Evolutionary conservation across 805 yeast genomes (phyloP).

Genomic region (Candida sanyiensis): DNA sequence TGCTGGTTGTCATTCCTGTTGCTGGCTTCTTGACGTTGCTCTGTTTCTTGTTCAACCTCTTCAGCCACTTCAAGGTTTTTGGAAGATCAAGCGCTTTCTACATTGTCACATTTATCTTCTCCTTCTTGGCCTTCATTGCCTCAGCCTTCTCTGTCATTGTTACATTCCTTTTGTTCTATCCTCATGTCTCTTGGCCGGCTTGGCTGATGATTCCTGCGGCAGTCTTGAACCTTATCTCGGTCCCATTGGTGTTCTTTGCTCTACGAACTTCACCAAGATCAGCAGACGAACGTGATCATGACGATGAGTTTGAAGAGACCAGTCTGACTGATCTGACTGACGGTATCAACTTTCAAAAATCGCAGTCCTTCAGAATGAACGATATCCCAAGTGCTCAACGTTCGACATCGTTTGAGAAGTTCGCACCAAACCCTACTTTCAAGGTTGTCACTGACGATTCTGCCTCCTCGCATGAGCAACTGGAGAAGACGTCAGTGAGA

Average conservation of each 20-base stretch:
- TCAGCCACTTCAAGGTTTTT: constrained; percentile 28
- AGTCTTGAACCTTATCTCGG: constrained; percentile 44
- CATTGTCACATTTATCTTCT: constrained; percentile 39
- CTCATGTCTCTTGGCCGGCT: constrained; percentile 63
- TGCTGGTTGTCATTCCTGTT: constrained; percentile 57
- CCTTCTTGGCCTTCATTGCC: constrained; percentile 46
- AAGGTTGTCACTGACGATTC: constrained; percentile 24
- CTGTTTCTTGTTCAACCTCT: constrained; percentile 33
- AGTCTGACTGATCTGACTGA: constrained; percentile 24
- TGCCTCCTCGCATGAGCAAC: constrained; percentile 18
- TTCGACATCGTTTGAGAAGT: constrained; percentile 15
- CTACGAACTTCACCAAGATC: constrained; percentile 18
- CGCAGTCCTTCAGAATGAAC: constrained; percentile 13
- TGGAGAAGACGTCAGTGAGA: constrained; percentile 21
- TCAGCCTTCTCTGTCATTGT: constrained; percentile 52
- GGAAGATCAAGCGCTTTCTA: constrained; percentile 28
- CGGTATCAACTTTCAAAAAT: constrained; percentile 17
- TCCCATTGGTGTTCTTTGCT: constrained; percentile 45
- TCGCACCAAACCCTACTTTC: constrained; percentile 13
- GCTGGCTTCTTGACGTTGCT: constrained; percentile 59
- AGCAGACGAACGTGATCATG: constrained; percentile 13
- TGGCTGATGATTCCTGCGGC: constrained; percentile 71
- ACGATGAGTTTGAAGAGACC: constrained; percentile 6
- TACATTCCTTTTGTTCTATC: constrained; percentile 53
- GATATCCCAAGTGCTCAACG: constrained; percentile 8